A percentile compares a stretch with the other conserved stretches of the same genome.
These are phyloP conservation scores for Candida ipomoeae DNA, from an alignment of 805 yeast species.

Conservation along the genomic window DNA sequence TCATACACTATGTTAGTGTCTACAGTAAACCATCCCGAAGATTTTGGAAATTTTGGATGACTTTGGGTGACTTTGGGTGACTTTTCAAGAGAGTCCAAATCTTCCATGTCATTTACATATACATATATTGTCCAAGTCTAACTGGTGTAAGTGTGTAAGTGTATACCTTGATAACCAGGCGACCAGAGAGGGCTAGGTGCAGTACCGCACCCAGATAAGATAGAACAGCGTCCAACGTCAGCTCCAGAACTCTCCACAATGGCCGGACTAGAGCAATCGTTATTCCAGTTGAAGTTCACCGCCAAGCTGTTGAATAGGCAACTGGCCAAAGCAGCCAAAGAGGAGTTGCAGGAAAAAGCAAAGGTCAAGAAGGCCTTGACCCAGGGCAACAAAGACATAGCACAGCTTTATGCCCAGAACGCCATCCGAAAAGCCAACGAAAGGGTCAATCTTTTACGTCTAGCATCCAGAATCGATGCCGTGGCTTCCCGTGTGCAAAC, in stretches of 20 bases:
- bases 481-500: slow-evolving; percentile 96
- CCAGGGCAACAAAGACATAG: slow-evolving; percentile 88
- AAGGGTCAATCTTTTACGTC: slow-evolving; percentile 69
- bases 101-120: no score
- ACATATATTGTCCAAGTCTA: not conserved
- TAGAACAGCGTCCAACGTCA: not conserved
- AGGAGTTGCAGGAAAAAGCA: slow-evolving; percentile 80
- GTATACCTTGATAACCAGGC: no score
- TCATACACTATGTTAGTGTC: no score
- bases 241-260: slow-evolving; percentile 6
- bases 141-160: not conserved
- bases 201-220: slow-evolving; percentile 4
- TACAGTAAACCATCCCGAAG: no score
- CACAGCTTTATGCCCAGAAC: slow-evolving; percentile 90
- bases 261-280: slow-evolving; percentile 29
- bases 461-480: slow-evolving; percentile 89
- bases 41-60: no score
- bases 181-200: not conserved
- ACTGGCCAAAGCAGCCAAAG: slow-evolving; percentile 86
- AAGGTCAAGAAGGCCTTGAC: slow-evolving; percentile 84
- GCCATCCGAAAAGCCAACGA: slow-evolving; percentile 92
- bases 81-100: no score
- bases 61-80: no score
- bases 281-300: slow-evolving; percentile 55
- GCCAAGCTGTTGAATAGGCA: slow-evolving; percentile 90